Percentiles rank a stretch among this genome's conserved stretches.
These are phyloP conservation scores for Kwoniella heveanensis DNA, from an alignment of 768 basidiomycete species.

Conservation along the genomic window DNA sequence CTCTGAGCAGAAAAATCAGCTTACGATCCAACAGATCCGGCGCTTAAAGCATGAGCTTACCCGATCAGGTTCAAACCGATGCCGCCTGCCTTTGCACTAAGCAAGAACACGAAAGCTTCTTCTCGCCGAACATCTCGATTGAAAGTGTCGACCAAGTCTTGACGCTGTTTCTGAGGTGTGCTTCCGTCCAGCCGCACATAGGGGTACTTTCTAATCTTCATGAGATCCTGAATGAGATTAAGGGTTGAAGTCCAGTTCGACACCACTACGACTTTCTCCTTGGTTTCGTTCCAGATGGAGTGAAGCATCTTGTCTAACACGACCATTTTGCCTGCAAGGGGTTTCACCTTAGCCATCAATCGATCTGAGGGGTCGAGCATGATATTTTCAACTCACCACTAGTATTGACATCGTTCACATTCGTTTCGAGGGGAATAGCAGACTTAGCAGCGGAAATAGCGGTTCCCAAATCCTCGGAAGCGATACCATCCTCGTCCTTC, in stretches of 20 bases:
- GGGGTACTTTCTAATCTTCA: slow-evolving; percentile 72
- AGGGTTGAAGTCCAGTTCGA: slow-evolving; percentile 97
- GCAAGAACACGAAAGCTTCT: slow-evolving; percentile 76
- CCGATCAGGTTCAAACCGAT: slow-evolving; percentile 75
- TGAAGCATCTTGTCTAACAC: slow-evolving; percentile 48
- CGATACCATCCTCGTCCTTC: slow-evolving; percentile 73
- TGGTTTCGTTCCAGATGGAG: slow-evolving; percentile 60
- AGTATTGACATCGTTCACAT: slow-evolving; percentile 64
- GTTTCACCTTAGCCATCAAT: background rate
- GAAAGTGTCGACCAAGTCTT: slow-evolving; percentile 81
- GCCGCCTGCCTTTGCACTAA: slow-evolving; percentile 94
- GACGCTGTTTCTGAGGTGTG: slow-evolving; percentile 50
- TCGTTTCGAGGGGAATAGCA: slow-evolving; percentile 45
- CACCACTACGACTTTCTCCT: slow-evolving; percentile 87
- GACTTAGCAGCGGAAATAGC: slow-evolving; percentile 34
- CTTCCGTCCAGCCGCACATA: slow-evolving; percentile 84
- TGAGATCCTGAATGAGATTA: slow-evolving; percentile 84
- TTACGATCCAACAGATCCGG: no score
- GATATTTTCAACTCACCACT: slow-evolving; percentile 65
- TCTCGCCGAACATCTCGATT: slow-evolving; percentile 73
- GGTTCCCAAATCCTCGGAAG: slow-evolving; percentile 47
- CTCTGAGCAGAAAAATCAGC: slow-evolving; percentile 62
- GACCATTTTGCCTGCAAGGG: slow-evolving; percentile 46
- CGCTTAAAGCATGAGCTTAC: no score
- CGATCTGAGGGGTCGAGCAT: background rate